Evolutionary conservation across 2,329 filamentous ascomycete genomes (phyloP).

Genomic region (Fusarium mundagurra): DNA sequence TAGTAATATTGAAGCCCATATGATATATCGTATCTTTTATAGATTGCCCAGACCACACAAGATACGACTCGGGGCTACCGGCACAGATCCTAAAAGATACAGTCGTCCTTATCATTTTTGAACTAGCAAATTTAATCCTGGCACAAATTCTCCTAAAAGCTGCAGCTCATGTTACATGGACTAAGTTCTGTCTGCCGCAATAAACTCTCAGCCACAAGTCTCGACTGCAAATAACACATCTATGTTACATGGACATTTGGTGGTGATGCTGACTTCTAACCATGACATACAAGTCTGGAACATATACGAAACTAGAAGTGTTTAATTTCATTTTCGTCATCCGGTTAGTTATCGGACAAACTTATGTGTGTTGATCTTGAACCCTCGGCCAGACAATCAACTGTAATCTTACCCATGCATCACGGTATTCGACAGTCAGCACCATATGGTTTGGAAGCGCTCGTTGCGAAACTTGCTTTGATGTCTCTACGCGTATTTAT

Average conservation of each 20-base stretch:
- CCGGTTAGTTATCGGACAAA: neutral
- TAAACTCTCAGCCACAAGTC: too few relatives aligned
- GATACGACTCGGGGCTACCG: too few relatives aligned
- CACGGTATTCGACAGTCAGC: too few relatives aligned
- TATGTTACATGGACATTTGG: neutral
- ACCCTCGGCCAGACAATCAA: accelerated
- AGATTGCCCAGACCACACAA: neutral
- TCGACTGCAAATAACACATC: too few relatives aligned
- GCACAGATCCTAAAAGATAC: accelerated
- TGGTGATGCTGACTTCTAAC: neutral
- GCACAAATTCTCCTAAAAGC: neutral
- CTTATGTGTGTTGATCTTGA: too few relatives aligned
- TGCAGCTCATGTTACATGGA: neutral
- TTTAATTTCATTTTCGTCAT: accelerated
- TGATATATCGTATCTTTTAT: too few relatives aligned
- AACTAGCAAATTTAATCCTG: neutral
- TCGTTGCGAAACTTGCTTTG: too few relatives aligned
- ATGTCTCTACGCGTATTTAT: too few relatives aligned
- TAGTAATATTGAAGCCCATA: neutral
- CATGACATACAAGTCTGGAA: neutral
- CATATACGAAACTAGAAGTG: neutral
- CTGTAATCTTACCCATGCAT: too few relatives aligned
- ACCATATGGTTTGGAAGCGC: too few relatives aligned
- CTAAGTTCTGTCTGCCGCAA: too few relatives aligned
- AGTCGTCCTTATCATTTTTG: neutral